Evolutionary conservation across 352 stramenopile species (phyloP).

Genomic region (Pythium phragmitis): DNA sequence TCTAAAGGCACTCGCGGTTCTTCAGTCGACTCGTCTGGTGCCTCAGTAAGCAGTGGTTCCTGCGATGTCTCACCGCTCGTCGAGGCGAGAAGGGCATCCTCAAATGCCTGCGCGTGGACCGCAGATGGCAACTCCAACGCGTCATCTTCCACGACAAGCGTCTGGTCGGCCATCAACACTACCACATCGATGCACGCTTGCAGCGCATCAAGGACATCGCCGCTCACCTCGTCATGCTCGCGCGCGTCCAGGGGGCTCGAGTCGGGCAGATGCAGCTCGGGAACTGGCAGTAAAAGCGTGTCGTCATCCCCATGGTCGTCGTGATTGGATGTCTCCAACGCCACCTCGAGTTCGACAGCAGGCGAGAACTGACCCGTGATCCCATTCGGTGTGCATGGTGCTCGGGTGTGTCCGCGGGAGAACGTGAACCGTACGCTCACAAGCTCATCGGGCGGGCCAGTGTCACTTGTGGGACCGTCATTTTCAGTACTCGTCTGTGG

Average conservation of each 20-base stretch:
- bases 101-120: neutral
- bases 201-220: constrained; percentile 25
- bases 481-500: neutral
- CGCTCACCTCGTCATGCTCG: constrained; percentile 3
- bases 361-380: constrained; percentile 47
- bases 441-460: constrained; percentile 31
- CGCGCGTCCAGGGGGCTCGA: constrained; percentile 18
- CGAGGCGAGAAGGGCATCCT: neutral
- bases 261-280: constrained; percentile 2
- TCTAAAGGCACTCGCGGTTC: neutral
- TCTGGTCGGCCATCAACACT: neutral
- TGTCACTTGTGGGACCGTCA: constrained; percentile 10
- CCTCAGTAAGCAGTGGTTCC: neutral
- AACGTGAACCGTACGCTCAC: constrained; percentile 63
- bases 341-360: constrained; percentile 47
- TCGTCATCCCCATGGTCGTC: constrained; percentile 6
- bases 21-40: neutral
- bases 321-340: constrained; percentile 35
- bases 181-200: constrained; percentile 36
- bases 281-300: constrained; percentile 3
- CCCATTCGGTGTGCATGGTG: constrained; percentile 18
- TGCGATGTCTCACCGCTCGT: neutral
- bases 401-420: constrained; percentile 32
- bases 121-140: neutral
- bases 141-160: neutral